A percentile compares a stretch with the other conserved stretches of the same genome.
phyloP scores from a whole-genome alignment of 1,284 basidiomycete species.

The Sporisorium exsertum region DNA sequence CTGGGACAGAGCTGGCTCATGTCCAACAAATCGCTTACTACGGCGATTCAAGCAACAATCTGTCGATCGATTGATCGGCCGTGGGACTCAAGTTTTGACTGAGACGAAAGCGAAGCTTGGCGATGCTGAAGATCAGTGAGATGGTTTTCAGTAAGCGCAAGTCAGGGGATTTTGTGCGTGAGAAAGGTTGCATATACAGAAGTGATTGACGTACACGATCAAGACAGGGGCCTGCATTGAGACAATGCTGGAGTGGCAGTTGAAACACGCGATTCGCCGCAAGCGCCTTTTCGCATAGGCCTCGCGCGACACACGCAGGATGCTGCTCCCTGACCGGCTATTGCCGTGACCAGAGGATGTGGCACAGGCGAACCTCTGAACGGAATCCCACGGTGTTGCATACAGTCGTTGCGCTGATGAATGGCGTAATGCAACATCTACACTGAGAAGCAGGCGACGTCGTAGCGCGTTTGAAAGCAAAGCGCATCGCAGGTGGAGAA shows the following conservation, averaged over 20 bases:
- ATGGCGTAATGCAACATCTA: constrained; percentile 17
- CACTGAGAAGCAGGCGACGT: not conserved
- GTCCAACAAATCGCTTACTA: too few species aligned
- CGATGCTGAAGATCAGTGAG: too few species aligned
- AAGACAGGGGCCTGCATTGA: constrained; percentile 20
- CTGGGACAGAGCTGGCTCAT: too few species aligned
- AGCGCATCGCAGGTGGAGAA: too few species aligned
- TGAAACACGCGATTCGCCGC: not conserved
- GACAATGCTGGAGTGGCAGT: not conserved
- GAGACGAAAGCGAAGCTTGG: too few species aligned
- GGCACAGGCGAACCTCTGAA: not conserved
- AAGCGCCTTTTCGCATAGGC: not conserved
- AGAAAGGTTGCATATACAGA: not conserved
- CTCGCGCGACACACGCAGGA: too few species aligned
- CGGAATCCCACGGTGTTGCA: constrained; percentile 1
- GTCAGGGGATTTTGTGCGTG: not conserved
- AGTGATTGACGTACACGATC: constrained; percentile 1
- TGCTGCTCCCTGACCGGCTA: too few species aligned
- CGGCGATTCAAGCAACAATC: too few species aligned
- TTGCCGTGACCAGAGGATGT: too few species aligned
- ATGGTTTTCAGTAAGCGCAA: not conserved
- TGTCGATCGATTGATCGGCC: too few species aligned
- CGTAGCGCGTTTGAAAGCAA: constrained; percentile 17
- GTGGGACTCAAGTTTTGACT: not conserved
- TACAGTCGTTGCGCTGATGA: not conserved